Percentiles rank a stretch among this genome's conserved stretches.
Evolutionary conservation across 1,284 basidiomycete species (phyloP).

Genomic region (Fistulinella cinereoalba): DNA sequence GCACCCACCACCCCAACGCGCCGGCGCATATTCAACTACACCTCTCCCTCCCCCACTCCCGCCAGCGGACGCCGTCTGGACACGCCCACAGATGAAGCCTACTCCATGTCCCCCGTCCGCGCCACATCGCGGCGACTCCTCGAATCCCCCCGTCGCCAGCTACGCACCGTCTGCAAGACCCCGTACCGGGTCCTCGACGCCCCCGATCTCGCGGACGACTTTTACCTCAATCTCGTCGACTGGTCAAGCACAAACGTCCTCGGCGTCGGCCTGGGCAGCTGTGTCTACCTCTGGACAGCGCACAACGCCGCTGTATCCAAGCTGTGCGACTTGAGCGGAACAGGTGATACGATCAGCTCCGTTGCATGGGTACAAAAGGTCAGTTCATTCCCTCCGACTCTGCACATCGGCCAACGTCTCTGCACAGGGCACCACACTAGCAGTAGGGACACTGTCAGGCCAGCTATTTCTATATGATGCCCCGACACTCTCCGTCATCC

Average conservation of each 20-base stretch:
- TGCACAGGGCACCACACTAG: slow-evolving; percentile 77
- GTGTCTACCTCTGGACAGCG: slow-evolving; percentile 97
- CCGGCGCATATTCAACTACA: slow-evolving; percentile 65
- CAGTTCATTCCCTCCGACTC: slow-evolving; percentile 30
- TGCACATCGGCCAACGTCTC: slow-evolving; percentile 1
- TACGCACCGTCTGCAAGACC: slow-evolving; percentile 88
- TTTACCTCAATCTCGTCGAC: slow-evolving; percentile 97
- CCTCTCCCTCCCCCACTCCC: slow-evolving; percentile 56
- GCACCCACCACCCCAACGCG: slow-evolving; percentile 63
- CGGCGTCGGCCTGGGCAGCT: slow-evolving; percentile 87
- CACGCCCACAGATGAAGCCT: slow-evolving; percentile 77
- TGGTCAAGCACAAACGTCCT: slow-evolving; percentile 96
- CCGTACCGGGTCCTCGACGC: slow-evolving; percentile 98
- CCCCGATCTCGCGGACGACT: slow-evolving; percentile 95
- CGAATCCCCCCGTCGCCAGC: slow-evolving; percentile 77
- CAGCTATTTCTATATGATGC: slow-evolving; percentile 94
- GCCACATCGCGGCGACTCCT: slow-evolving; percentile 82
- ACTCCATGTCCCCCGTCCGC: slow-evolving; percentile 89
- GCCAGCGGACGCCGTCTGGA: slow-evolving; percentile 57
- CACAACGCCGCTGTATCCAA: slow-evolving; percentile 91
- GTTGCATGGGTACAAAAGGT: slow-evolving; percentile 92
- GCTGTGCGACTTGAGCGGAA: slow-evolving; percentile 75
- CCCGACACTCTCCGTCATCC: slow-evolving; percentile 69
- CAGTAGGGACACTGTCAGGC: slow-evolving; percentile 88
- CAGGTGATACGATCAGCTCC: slow-evolving; percentile 74